phyloP scores from a whole-genome alignment of 306 rosid genomes.

The Mimosa bimucronata region DNA sequence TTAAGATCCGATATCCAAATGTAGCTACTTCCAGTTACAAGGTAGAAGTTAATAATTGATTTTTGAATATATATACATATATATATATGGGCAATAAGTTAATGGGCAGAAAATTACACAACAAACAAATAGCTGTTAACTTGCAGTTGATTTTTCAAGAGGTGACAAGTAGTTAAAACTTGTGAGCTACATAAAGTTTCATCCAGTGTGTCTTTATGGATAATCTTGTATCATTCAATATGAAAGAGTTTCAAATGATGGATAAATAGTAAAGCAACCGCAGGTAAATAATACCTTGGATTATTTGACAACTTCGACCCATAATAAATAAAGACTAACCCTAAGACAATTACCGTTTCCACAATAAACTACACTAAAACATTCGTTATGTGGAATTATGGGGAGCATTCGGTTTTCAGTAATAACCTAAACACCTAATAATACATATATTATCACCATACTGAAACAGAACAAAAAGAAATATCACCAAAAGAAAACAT shows the following conservation, averaged over 20 bases:
- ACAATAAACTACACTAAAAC: not conserved
- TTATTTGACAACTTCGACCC: not conserved
- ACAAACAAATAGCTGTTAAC: not conserved
- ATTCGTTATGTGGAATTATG: too few relatives aligned
- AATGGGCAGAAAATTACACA: not conserved
- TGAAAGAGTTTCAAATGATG: not conserved
- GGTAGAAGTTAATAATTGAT: not conserved
- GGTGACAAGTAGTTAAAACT: not conserved
- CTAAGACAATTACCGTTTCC: not conserved
- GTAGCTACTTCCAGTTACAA: not conserved
- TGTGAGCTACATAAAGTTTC: not conserved
- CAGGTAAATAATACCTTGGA: not conserved
- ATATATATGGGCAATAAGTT: not conserved
- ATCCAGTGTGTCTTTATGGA: too few relatives aligned
- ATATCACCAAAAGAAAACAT: too few relatives aligned
- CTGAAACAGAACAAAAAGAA: too few relatives aligned
- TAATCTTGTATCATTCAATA: not conserved
- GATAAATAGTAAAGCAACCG: not conserved
- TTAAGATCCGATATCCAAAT: not conserved
- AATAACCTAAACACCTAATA: too few relatives aligned
- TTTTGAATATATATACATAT: not conserved
- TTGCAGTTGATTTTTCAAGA: constrained; percentile 39
- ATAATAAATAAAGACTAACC: too few relatives aligned
- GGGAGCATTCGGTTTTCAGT: too few relatives aligned
- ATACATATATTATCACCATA: too few relatives aligned